phyloP scores from a whole-genome alignment of 208 protist species.

The Crithidia bombi region DNA sequence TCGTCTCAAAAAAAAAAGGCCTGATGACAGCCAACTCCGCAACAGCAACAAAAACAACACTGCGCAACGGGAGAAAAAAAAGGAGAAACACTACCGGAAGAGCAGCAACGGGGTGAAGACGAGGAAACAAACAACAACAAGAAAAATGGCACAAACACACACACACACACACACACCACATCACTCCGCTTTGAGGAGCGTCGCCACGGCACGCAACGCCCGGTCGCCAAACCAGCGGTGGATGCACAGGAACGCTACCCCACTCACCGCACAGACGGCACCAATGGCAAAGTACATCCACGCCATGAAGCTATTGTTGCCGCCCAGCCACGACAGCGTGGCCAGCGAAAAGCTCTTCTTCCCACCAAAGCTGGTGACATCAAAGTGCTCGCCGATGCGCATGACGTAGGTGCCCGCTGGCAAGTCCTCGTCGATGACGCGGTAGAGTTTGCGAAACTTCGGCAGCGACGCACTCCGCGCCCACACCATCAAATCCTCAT shows the following conservation, averaged over 20 bases:
- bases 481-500: slow-evolving; percentile 99
- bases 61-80: neutral
- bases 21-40: neutral
- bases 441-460: slow-evolving; percentile 98
- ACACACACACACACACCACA: neutral
- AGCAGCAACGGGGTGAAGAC: slow-evolving; percentile 1
- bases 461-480: slow-evolving; percentile 95
- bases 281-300: slow-evolving; percentile 94
- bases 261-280: slow-evolving; percentile 80
- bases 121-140: slow-evolving; percentile 2
- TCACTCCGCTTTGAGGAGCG: slow-evolving; percentile 36
- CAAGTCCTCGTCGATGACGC: slow-evolving; percentile 88
- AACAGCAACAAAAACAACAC: neutral
- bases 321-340: slow-evolving; percentile 95
- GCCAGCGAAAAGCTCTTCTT: slow-evolving; percentile 96
- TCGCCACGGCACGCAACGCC: slow-evolving; percentile 42
- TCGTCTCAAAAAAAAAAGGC: too few species aligned
- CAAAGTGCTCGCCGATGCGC: slow-evolving; percentile 91
- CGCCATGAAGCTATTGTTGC: slow-evolving; percentile 94
- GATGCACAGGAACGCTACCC: slow-evolving; percentile 61
- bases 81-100: neutral
- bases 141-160: neutral
- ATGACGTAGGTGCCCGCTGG: slow-evolving; percentile 89
- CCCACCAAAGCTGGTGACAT: slow-evolving; percentile 91
- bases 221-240: slow-evolving; percentile 43